Base-by-base conservation (phyloP, 2,329 filamentous ascomycete genomes). In the Ophiocordyceps camponoti-rufipedis region DNA sequence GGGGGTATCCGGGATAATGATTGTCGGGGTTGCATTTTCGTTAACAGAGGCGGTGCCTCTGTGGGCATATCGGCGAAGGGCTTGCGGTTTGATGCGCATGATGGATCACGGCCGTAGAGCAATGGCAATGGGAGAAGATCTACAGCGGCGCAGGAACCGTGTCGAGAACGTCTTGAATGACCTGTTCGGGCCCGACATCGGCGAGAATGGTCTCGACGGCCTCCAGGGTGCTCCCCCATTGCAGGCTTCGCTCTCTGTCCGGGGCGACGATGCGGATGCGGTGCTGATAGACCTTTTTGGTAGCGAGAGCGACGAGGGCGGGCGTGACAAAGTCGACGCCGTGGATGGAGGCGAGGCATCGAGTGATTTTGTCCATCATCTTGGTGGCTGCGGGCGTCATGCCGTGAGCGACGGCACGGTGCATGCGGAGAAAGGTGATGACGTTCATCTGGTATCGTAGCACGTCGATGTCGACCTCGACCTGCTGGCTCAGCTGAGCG, bases 371-470 rank as follows among this genome's bases (percentile, higher is more conserved):
- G 41, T 75, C 71, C 47, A 96, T 80, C 55, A 94, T 81, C 43
- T 77, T 75, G 2, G 87, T 94, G 1, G 87, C 85, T 38, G 72
- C 64, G 0, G 89, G 81, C 12, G 85, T 82, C 44, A 94, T 74
- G 40, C 87, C 85, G 13, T 81, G 76, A 16, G 74, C 75, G 28
- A 95, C 83, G 43, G 85, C 88, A 45, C 89, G 81, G 62, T 94
- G 88, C 59, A 93, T 74, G 28, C 91, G 80, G 52, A 96, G 71
- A 58, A 94, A 95, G 3, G 87, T 76, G 44, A 89, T 68, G 35
- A 96, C 76, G 61, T 96, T 89, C 68, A 89, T 81, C 48, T 89
- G 73, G 60, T 96, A 96, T 41, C 85, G 78, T 47, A 76, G 69
- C 2, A 95, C 75, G 52, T 95, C 87, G 18, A 88, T 73, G 47